Evolutionary conservation across 495 filamentous ascomycete species (phyloP).

Genomic region (Trichoderma reesei): DNA sequence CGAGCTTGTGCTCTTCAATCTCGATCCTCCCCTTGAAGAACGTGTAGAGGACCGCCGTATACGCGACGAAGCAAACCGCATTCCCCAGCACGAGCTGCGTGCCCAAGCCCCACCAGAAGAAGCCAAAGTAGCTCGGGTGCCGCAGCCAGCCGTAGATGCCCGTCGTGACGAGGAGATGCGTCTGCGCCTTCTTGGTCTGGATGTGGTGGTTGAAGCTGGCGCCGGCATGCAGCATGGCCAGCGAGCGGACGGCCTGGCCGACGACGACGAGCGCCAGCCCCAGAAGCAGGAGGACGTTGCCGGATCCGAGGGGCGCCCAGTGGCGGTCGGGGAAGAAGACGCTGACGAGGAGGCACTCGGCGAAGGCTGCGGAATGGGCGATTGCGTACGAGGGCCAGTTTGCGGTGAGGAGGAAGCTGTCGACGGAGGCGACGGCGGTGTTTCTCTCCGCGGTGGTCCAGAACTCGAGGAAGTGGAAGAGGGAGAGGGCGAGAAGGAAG

Average conservation of each 20-base stretch:
- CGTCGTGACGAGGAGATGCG: constrained; percentile 67
- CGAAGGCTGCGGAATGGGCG: constrained; percentile 62
- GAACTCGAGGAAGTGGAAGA: constrained; percentile 96
- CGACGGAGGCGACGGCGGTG: constrained; percentile 55
- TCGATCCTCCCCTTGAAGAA: constrained; percentile 70
- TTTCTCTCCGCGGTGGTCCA: constrained; percentile 80
- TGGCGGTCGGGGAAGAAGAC: constrained; percentile 46
- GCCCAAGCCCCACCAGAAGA: constrained; percentile 96
- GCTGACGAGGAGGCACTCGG: constrained; percentile 58
- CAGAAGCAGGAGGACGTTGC: constrained; percentile 28
- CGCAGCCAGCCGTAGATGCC: constrained; percentile 56
- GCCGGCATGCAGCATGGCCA: constrained; percentile 83
- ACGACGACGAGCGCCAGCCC: constrained; percentile 56
- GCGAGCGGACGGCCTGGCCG: constrained; percentile 63
- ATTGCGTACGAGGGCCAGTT: constrained; percentile 81
- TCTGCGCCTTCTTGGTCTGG: constrained; percentile 51
- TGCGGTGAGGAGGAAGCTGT: constrained; percentile 71
- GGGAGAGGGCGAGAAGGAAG: constrained; percentile 63
- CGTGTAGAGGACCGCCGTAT: constrained; percentile 65
- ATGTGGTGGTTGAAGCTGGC: constrained; percentile 88
- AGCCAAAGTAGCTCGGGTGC: constrained; percentile 93
- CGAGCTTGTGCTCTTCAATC: constrained; percentile 69
- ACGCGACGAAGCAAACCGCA: constrained; percentile 60
- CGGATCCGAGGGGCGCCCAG: constrained; percentile 25
- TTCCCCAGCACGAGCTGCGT: constrained; percentile 89